phyloP scores from a whole-genome alignment of 768 basidiomycete species.

The Rhodotorula toruloides region DNA sequence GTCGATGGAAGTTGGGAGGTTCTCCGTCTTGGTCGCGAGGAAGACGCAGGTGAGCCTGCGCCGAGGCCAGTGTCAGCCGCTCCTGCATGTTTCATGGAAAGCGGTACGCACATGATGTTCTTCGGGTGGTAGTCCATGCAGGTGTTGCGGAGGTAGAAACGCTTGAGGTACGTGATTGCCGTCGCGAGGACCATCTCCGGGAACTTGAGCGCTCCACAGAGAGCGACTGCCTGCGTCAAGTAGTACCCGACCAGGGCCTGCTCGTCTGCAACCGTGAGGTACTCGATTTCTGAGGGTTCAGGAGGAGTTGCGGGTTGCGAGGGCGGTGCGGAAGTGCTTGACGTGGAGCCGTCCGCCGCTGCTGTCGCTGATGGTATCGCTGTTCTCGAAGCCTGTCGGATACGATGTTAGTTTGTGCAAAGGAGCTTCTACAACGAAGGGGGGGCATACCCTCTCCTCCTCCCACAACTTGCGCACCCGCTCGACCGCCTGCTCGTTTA shows the following conservation, averaged over 20 bases:
- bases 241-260: slow-evolving; percentile 82
- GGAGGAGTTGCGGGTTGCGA: slow-evolving; percentile 11
- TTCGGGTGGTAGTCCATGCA: slow-evolving; percentile 99
- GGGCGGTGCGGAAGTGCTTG: slow-evolving; percentile 52
- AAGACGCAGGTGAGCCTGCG: slow-evolving; percentile 91
- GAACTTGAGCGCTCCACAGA: slow-evolving; percentile 76
- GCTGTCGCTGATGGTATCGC: slow-evolving; percentile 5
- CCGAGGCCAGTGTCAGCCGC: neutral
- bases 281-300: slow-evolving; percentile 55
- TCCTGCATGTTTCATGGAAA: neutral
- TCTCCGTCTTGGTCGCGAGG: slow-evolving; percentile 95
- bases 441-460: slow-evolving; percentile 56
- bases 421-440: too few species aligned
- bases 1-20: slow-evolving; percentile 82
- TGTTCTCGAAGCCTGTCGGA: too few species aligned
- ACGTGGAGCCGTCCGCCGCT: slow-evolving; percentile 1
- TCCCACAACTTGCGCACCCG: slow-evolving; percentile 63
- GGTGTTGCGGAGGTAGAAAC: slow-evolving; percentile 95
- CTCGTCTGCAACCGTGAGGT: slow-evolving; percentile 77
- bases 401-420: too few species aligned
- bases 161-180: slow-evolving; percentile 82
- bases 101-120: slow-evolving; percentile 76
- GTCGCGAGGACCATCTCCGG: slow-evolving; percentile 91
- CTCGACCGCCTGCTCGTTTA: slow-evolving; percentile 71
- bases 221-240: slow-evolving; percentile 71